A percentile compares a stretch with the other conserved stretches of the same genome.
These are phyloP conservation scores for Aspergillus japonicus DNA, from an alignment of 2,329 filamentous ascomycete genomes.

Conservation along the genomic window DNA sequence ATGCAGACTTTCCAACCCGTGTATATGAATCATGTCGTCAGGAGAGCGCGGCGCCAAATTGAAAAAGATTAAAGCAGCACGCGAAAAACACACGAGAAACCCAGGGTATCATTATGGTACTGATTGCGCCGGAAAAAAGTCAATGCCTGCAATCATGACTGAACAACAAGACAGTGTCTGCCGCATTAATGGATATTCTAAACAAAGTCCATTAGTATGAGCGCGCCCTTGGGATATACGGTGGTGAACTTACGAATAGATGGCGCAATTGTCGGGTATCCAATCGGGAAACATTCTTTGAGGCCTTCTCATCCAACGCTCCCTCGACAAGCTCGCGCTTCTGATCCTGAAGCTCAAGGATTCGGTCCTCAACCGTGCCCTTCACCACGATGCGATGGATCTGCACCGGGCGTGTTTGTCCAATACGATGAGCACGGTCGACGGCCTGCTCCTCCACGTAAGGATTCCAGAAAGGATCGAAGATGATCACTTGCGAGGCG, in stretches of 20 bases:
- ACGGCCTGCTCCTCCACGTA: slow-evolving; percentile 91
- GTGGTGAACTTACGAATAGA: slow-evolving; percentile 57
- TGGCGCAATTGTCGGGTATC: slow-evolving; percentile 66
- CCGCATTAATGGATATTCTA: slow-evolving; percentile 1
- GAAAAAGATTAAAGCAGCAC: not conserved
- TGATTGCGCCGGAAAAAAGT: not conserved
- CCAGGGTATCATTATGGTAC: not conserved
- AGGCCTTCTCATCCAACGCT: slow-evolving; percentile 74
- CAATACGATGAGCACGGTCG: slow-evolving; percentile 84
- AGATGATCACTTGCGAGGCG: slow-evolving; percentile 81
- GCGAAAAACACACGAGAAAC: not conserved
- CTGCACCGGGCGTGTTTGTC: slow-evolving; percentile 69
- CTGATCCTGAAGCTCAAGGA: slow-evolving; percentile 72
- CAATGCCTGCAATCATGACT: not conserved
- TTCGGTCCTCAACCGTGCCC: slow-evolving; percentile 83
- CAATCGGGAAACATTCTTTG: slow-evolving; percentile 65
- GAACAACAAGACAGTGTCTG: not conserved
- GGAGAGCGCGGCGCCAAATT: not conserved
- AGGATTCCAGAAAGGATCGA: slow-evolving; percentile 94
- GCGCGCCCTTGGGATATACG: not conserved
- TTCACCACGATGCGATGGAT: slow-evolving; percentile 77
- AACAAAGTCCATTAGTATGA: not conserved
- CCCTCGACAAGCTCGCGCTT: slow-evolving; percentile 75
- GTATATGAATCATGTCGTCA: not conserved
- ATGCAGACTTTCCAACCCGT: not conserved